Conservation (phyloP, 352 stramenopile species). For the Pythium angustatum region DNA sequence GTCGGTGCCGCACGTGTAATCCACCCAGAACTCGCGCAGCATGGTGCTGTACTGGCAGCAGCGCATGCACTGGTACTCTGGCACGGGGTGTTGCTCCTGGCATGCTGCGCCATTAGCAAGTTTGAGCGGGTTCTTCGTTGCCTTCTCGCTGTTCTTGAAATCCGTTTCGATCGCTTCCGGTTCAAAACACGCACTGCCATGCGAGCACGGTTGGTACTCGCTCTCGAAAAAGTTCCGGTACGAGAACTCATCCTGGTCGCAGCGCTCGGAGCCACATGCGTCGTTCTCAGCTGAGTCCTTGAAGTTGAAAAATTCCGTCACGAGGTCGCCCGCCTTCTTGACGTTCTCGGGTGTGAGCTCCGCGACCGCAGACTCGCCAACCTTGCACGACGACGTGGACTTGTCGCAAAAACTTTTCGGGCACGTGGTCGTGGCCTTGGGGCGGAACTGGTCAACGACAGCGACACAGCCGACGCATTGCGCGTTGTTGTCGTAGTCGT, state of each 20-base stretch:
- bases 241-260: slow-evolving; percentile 42
- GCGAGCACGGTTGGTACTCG: slow-evolving; percentile 16
- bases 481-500: slow-evolving; percentile 45
- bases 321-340: slow-evolving; percentile 22
- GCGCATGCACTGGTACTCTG: slow-evolving; percentile 38
- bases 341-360: slow-evolving; percentile 43
- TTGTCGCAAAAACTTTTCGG: slow-evolving; percentile 43
- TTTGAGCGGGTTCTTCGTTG: slow-evolving; percentile 43
- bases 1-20: slow-evolving; percentile 59
- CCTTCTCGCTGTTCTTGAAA: slow-evolving; percentile 27
- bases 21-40: slow-evolving; percentile 61
- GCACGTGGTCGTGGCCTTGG: slow-evolving; percentile 39
- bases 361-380: slow-evolving; percentile 15
- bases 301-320: slow-evolving; percentile 46
- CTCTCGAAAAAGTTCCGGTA: slow-evolving; percentile 48
- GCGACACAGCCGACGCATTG: slow-evolving; percentile 54
- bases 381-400: slow-evolving; percentile 10
- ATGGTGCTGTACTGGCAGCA: slow-evolving; percentile 49
- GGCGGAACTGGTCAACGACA: slow-evolving; percentile 56
- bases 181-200: slow-evolving; percentile 40
- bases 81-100: slow-evolving; percentile 29
- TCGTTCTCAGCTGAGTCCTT: slow-evolving; percentile 49
- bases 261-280: slow-evolving; percentile 45
- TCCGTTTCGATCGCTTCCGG: slow-evolving; percentile 24
- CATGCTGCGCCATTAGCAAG: neutral